Evolutionary conservation across 495 filamentous ascomycete genomes (phyloP).

Genomic region (Thermothielavioides terrestris): DNA sequence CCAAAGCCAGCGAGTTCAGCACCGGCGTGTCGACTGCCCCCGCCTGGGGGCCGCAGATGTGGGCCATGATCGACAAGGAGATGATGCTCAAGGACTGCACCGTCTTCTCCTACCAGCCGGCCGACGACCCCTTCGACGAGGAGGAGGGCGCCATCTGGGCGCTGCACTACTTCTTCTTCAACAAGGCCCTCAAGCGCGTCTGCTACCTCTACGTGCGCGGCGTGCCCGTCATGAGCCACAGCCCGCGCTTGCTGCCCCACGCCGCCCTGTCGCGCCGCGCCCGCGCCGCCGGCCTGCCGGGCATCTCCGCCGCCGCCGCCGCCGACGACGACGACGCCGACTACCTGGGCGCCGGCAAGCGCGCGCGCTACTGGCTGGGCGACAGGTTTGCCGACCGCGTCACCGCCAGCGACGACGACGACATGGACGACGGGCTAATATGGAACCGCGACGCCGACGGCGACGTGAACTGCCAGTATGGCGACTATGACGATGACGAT

Average conservation of each 20-base stretch:
- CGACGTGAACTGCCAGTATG: conserved; percentile 43
- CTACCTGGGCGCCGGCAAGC: conserved; percentile 53
- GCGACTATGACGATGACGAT: conserved; percentile 38
- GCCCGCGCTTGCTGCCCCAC: conserved; percentile 33
- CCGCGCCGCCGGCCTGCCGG: conserved; percentile 10
- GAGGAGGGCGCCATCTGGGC: conserved; percentile 93
- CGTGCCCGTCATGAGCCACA: conserved; percentile 72
- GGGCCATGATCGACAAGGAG: conserved; percentile 82
- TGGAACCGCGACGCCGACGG: conserved; percentile 46
- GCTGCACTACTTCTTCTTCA: conserved; percentile 95
- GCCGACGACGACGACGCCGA: conserved; percentile 9
- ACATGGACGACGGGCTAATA: conserved; percentile 36
- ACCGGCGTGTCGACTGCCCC: conserved; percentile 27
- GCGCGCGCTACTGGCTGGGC: conserved; percentile 76
- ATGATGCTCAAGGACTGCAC: conserved; percentile 81
- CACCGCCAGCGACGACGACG: conserved; percentile 36
- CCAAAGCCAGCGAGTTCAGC: conserved; percentile 15
- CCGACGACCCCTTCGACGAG: conserved; percentile 76
- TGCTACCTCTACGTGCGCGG: conserved; percentile 87
- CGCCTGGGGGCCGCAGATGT: conserved; percentile 78
- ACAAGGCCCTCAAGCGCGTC: conserved; percentile 84
- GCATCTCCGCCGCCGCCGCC: not conserved
- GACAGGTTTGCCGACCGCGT: conserved; percentile 44
- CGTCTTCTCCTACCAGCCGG: conserved; percentile 75
- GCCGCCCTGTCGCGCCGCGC: conserved; percentile 18